phyloP scores from a whole-genome alignment of 805 yeast species.

The Pichia scutulata region DNA sequence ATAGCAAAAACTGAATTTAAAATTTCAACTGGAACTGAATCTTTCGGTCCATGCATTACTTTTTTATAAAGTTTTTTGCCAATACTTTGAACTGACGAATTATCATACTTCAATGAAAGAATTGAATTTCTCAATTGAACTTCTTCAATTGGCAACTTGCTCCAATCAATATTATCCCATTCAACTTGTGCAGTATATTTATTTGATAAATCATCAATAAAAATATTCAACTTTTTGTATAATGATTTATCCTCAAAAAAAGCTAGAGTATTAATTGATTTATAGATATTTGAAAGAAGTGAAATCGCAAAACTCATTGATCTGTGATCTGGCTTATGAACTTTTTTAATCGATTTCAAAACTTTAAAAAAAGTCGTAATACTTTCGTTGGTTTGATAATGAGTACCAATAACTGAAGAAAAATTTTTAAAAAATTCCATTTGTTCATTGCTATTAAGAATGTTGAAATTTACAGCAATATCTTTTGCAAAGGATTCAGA shows the following conservation, averaged over 20 bases:
- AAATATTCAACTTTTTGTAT: constrained; percentile 7
- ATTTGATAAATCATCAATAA: constrained; percentile 14
- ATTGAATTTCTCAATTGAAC: constrained; percentile 36
- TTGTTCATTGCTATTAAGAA: constrained; percentile 28
- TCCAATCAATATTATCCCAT: constrained; percentile 30
- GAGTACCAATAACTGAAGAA: constrained; percentile 31
- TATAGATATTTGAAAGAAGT: constrained; percentile 26
- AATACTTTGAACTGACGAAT: constrained; percentile 25
- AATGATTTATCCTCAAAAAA: constrained; percentile 15
- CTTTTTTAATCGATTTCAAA: constrained; percentile 22
- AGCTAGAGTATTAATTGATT: constrained; percentile 20
- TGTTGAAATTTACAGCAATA: constrained; percentile 20
- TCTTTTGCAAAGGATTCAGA: constrained; percentile 20
- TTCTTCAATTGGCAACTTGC: constrained; percentile 28
- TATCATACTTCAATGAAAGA: constrained; percentile 31
- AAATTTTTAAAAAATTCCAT: constrained; percentile 33
- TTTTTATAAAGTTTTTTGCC: constrained; percentile 39
- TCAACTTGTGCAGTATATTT: constrained; percentile 26
- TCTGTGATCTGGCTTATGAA: constrained; percentile 23
- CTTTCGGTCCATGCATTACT: constrained; percentile 44
- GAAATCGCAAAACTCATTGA: constrained; percentile 33
- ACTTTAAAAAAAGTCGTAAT: constrained; percentile 29
- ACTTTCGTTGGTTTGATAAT: constrained; percentile 25
- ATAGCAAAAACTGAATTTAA: constrained; percentile 35
- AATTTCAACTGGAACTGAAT: constrained; percentile 45